Percentiles rank a stretch among this genome's conserved stretches.
Evolutionary conservation across 306 rosid species (phyloP).

Genomic region (Malus orientalis): DNA sequence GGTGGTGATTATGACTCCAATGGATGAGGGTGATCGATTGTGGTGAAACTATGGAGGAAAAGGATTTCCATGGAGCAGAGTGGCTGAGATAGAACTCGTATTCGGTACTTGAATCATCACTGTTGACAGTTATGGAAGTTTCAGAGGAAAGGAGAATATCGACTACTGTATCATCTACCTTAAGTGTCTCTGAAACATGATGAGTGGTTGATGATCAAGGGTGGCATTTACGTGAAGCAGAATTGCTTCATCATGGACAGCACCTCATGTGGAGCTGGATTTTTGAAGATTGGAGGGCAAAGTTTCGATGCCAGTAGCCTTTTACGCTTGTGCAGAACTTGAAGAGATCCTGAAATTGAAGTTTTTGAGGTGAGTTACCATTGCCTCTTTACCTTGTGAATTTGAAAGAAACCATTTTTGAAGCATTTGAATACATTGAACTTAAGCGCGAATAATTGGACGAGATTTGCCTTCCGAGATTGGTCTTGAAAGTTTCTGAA

Average conservation of each 20-base stretch:
- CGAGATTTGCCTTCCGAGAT: background rate
- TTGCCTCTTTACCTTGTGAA: slow-evolving; percentile 1
- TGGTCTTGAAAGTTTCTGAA: background rate
- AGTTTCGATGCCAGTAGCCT: background rate
- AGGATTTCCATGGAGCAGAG: slow-evolving; percentile 16
- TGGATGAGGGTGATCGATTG: slow-evolving; percentile 30
- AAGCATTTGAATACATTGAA: background rate
- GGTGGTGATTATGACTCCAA: slow-evolving; percentile 41
- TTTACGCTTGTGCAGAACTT: background rate
- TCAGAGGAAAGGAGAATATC: background rate
- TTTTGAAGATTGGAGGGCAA: background rate
- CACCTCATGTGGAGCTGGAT: background rate
- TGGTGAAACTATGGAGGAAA: slow-evolving; percentile 20
- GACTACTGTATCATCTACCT: background rate
- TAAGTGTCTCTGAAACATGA: background rate
- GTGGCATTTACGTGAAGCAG: background rate
- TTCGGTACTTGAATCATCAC: slow-evolving; percentile 4
- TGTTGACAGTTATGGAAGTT: background rate
- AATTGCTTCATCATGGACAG: background rate
- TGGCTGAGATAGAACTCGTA: background rate
- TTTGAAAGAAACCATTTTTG: background rate
- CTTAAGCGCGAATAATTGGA: background rate
- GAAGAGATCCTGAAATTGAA: background rate
- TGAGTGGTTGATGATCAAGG: background rate
- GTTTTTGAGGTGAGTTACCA: slow-evolving; percentile 7